Base-by-base conservation (phyloP, 352 stramenopile genomes). In the Phytophthora sp. region DNA sequence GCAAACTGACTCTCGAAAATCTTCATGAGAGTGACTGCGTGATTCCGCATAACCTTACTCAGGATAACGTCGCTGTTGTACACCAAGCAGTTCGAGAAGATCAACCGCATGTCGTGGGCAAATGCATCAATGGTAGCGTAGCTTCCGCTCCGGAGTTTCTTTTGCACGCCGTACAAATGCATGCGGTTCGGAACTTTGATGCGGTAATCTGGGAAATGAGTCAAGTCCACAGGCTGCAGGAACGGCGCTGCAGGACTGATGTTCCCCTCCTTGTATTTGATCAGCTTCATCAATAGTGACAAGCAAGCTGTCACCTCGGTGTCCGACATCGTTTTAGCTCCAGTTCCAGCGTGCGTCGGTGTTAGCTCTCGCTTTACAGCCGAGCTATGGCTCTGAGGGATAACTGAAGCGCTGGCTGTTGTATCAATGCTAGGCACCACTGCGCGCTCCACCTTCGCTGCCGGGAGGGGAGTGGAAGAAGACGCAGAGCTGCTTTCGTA, bases 31-130 rank as follows among this genome's bases (percentile, higher is more conserved):
- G 82, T 94, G 26, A 94, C 78, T 0, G 87, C 87, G 39, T 94
- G 85, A 35, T 82, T 92, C 30, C 87, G 82, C 69, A 95, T 95
- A 23, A 92, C 71, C 66, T 89, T 89, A 58, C 82, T 92, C 20
- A 95, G 39, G 10, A 94, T 72, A 28, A 94, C 85, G 46, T 95
- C 87, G 45, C 83, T 92, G 62, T 95, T 95, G 79, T 95, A 95
- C 26, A 94, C 79, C 37, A 95, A 71, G 24, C 87, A 95, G 61
- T 95, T 95, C n/a, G 87, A 91, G 46, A 95, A 95, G 46, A 95
- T 87, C 18, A 92, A 52, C 0, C 87, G 87, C 51, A 94, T 82
- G 56, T 95, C 87, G 41, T 78, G 62, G 9, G 85, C 87, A 72
- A 94, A 95, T 11, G 78, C 79, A 32, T 87, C 62, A 8, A 88